Base-by-base conservation (phyloP, 495 filamentous ascomycete genomes). In the Parachaetomium inaequale region DNA sequence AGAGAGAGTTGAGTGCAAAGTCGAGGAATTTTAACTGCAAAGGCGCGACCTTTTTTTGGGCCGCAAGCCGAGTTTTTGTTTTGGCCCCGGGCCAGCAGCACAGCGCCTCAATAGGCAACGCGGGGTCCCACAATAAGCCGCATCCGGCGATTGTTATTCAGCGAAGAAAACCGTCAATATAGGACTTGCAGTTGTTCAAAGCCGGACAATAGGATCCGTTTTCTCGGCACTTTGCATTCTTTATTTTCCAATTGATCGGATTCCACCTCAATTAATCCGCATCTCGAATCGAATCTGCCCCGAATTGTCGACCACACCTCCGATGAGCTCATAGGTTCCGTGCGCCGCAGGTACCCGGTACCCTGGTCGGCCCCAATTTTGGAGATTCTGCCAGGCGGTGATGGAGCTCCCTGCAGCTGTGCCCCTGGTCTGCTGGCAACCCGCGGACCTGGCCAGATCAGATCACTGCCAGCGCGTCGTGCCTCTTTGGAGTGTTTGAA, bases 351-450 rank as follows among this genome's bases (percentile, higher is more conserved):
- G 57, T 60, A 58, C 54, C 53, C 54, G 21, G 23, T 49, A 61
- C 55, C 47, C 58, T 55, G 57, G 25, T 21, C n/a, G 14, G n/a
- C 17, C 34, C 21, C 40, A 42, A 51, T 56, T 61, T 23, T 34
- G 25, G 7, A 14, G 26, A 32, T 63, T 60, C 60, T 66, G 64
- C 64, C 64, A 34, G 64, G 64, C 64, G 64, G 64, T 66, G 49
- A 56, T 12, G 34, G 28, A 38, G 0, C 21, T 28, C 29, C 15
- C 25, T 19, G 17, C 25, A 29, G 25, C 25, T 50, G 19, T 40
- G 36, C 12, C 5, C 17, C 12, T 17, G n/a, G n/a, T n/a, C n/a
- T n/a, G n/a, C n/a, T n/a, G n/a, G n/a, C n/a, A n/a, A n/a, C n/a
- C n/a, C n/a, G n/a, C n/a, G n/a, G n/a, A n/a, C n/a, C n/a, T n/a